These are phyloP conservation scores for Henningerozyma blattae DNA, from an alignment of 805 yeast species.

Conservation along the genomic window DNA sequence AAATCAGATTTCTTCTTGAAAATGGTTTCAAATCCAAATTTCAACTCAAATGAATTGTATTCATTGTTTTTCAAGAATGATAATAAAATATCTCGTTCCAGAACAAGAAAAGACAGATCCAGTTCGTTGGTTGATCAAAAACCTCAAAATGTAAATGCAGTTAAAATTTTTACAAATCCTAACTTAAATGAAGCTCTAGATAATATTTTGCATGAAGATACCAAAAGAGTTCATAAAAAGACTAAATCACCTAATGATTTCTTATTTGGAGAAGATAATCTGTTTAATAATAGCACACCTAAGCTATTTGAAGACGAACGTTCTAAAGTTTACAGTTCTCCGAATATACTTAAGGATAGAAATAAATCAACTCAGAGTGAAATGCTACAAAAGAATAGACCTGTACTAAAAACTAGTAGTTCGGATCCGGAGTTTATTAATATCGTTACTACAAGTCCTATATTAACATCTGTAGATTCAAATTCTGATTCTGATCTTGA, in stretches of 20 bases:
- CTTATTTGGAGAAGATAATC: too few species aligned
- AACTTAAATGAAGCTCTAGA: conserved; percentile 25
- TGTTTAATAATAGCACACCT: too few species aligned
- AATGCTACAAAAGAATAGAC: too few species aligned
- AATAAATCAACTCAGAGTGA: too few species aligned
- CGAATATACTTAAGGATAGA: too few species aligned
- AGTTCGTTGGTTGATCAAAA: conserved; percentile 7
- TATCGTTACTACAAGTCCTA: too few species aligned
- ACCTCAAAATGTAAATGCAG: conserved; percentile 3
- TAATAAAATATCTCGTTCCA: conserved; percentile 10
- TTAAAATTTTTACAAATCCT: conserved; percentile 11
- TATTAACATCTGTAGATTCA: too few species aligned
- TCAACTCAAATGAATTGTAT: conserved; percentile 20
- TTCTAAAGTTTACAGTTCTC: background rate
- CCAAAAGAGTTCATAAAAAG: conserved; percentile 5
- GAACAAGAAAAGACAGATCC: background rate
- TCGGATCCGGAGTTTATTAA: too few species aligned
- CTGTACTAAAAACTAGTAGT: too few species aligned
- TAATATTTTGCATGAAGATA: conserved; percentile 17
- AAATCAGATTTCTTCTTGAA: conserved; percentile 43
- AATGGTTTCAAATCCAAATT: conserved; percentile 34
- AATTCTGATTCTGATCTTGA: background rate
- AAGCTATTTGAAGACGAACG: background rate
- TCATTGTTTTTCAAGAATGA: conserved; percentile 7
- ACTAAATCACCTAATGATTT: background rate